Evolutionary conservation across 192 early-diverging fungal species (phyloP), one percentile per base, ranked within the genome.

Genomic region (Coemansia sp.): DNA sequence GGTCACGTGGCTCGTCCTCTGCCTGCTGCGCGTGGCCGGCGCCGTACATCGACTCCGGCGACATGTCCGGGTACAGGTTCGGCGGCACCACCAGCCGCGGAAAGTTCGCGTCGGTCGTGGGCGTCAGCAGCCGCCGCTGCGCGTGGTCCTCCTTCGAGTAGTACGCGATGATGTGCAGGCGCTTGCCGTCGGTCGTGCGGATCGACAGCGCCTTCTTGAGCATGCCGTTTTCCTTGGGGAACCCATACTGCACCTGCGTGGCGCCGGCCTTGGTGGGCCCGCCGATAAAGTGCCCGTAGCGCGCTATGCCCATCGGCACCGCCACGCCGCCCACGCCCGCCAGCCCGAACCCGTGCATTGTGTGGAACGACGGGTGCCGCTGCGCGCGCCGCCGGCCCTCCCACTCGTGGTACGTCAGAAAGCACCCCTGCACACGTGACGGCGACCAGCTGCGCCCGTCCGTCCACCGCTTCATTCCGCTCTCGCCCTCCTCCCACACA

Each of bases 401-500:
- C 55, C 88, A 78, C 65, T 93, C 90, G 64, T 90, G 86, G 68
- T 94, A 94, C 0, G 90, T 91, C 40, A 94, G 71, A 62, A 94
- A 94, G 43, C 84, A 87, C 21, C 92, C 92, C 29, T 87, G 84
- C 45, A 94, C 90, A 25, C 92, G 82, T 26, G 85, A 88, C 1
- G 92, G 87, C 26, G 87, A 90, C 92, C 93, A 95, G 40, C 82
- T 86, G 60, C 87, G 83, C 14, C 91, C 91, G 64, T 95, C 93
- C 0, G 93, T 93, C 93, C 93, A 95, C 30, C 93, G 81, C 59
- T 89, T 79, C 84, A 95, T 95, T 14, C 91, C 93, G 40, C 84
- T 84, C 65, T 95, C 91, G 49, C 87, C 72, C 72, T 95, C 93
- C 61, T 92, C 90, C 86, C 91, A 95, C 31, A 88, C 86, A 78